Evolutionary conservation across 2,329 filamentous ascomycete species (phyloP), one percentile per base, ranked within the genome.

Genomic region (Phaeoacremonium minimum): DNA sequence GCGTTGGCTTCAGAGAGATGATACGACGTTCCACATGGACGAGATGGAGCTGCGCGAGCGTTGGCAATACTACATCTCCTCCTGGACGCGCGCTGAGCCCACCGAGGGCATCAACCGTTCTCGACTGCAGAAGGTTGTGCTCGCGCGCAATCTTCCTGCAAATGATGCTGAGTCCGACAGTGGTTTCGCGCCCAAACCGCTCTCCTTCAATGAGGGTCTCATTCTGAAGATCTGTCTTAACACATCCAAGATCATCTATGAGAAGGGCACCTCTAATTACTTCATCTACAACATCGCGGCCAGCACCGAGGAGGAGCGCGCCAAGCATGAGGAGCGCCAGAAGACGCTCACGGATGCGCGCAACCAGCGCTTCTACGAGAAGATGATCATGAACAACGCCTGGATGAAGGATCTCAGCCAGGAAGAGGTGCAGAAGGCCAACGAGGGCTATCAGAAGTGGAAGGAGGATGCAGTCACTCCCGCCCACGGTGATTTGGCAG

Each of bases 1-100:
- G 9, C 87, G 87, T 30, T 81, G 78, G 73, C 63, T 85, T 33
- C 77, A 80, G 48, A 72, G 76, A 35, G 78, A 83, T 33, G 80
- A 85, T 47, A 80, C 79, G 28, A 85, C 95, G 0, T 88, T 95
- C 57, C 89, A 93, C 49, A 83, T 84, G 53, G 87, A 95, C 47
- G 88, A 95, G 48, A 83, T 95, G 69, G 85, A 93, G 53, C 77
- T 82, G 34, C 83, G 83, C 38, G 82, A 88, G 44, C 75, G 80
- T 28, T 98, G 93, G 93, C 87, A 91, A 50, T 95, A 94, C 65
- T 98, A 98, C 57, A 87, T 95, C 39, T 90, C 91, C 14, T 89
- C 90, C 0, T 97, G 86, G 60, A 86, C 88, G 47, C 87, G 88
- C 45, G 77, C 90, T 16, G 88, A 95, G 53, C 86, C 87, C 3